Conservation (phyloP, 1,139 yeast species). For the Blastobotrys elegans region DNA sequence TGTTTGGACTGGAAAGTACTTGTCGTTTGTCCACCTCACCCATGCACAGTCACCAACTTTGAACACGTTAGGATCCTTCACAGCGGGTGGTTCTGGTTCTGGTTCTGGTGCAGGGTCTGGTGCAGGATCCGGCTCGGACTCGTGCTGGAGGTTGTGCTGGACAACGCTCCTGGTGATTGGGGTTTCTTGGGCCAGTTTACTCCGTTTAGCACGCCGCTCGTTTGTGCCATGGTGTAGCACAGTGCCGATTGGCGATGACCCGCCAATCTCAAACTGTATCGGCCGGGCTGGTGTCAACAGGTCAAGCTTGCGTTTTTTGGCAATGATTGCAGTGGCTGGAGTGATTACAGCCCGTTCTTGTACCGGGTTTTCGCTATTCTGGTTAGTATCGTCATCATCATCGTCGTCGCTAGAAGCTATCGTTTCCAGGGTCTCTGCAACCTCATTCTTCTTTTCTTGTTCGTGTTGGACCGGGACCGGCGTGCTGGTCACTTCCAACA, state of each 20-base stretch:
- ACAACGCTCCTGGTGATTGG: constrained; percentile 8
- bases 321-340: constrained; percentile 5
- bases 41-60: constrained; percentile 11
- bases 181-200: constrained; percentile 6
- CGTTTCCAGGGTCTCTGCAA: neutral
- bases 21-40: constrained; percentile 15
- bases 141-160: neutral
- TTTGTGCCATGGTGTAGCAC: constrained; percentile 4
- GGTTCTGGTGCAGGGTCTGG: neutral
- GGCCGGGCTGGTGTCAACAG: constrained; percentile 7
- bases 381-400: neutral
- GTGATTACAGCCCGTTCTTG: neutral
- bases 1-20: constrained; percentile 8
- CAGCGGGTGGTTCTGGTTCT: too few relatives aligned
- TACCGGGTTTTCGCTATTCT: neutral
- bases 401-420: constrained; percentile 9
- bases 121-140: neutral
- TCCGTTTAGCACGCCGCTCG: constrained; percentile 4
- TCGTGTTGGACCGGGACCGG: neutral
- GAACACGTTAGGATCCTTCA: neutral
- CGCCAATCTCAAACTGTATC: constrained; percentile 4
- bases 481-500: constrained; percentile 8
- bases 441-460: neutral
- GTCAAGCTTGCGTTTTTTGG: constrained; percentile 6
- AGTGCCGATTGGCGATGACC: neutral